Evolutionary conservation across 2,329 filamentous ascomycete genomes (phyloP), one percentile per base, ranked within the genome.

Genomic region (Thermothelomyces thermophilus): DNA sequence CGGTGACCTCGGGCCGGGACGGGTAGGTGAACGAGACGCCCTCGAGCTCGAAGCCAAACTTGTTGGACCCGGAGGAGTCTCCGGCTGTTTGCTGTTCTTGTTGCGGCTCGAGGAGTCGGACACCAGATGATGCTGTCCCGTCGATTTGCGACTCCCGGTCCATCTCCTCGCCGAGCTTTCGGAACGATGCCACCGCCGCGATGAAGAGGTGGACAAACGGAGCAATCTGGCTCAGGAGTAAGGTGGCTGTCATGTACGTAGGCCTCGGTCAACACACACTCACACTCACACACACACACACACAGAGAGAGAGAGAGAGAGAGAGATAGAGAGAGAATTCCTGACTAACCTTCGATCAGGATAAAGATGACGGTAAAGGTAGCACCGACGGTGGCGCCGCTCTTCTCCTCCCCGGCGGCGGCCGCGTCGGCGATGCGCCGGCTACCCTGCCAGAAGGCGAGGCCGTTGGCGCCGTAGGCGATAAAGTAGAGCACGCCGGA

Each of bases 361-460:
- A 78, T 70, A 52, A 78, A 77, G 16, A 78, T 74, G 19, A 80
- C 75, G 0, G 76, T 77, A 56, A 74, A 79, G 1, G 72, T 73
- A n/a, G 70, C 64, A 34, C 76, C 76, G 1, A 71, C 62, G 0
- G 66, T 66, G 0, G 70, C 69, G 3, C 69, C 8, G 65, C 51
- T 62, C 62, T 52, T 51, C 62, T 43, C 19, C 52, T 17, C 2
- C 63, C 63, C n/a, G n/a, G n/a, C n/a, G 33, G 13, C 33, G 14
- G 62, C 58, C 1, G 59, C 57, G 8, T 64, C 58, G 2, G 64
- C 64, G 33, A 67, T 64, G 51, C 48, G 31, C 36, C 65, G 69
- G 55, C 77, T 80, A 39, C 82, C 82, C 62, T 83, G 76, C 79
- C 80, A 86, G 59, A 84, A 84, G 0, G 82, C 81, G 10, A 85